Conservation (phyloP, 2,329 filamentous ascomycete species). For the Cladosporium sp. region DNA sequence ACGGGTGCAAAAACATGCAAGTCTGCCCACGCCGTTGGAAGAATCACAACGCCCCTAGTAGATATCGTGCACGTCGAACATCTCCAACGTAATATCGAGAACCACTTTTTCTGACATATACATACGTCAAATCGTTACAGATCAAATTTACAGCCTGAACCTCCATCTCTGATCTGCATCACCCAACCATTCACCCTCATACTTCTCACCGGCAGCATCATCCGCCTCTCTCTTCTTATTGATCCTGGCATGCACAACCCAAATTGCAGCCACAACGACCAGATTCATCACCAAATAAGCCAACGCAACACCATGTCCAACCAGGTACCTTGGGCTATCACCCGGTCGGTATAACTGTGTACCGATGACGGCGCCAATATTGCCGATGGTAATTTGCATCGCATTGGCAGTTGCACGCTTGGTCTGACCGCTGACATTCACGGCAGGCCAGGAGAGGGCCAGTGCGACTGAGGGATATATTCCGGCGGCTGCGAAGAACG, state of each 20-base stretch:
- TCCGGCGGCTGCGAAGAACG: conserved; percentile 47
- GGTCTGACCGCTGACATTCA: conserved; percentile 67
- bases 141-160: conserved; percentile 37
- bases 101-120: background rate
- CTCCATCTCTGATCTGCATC: conserved; percentile 63
- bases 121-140: background rate
- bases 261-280: conserved; percentile 50
- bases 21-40: no score
- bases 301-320: conserved; percentile 64
- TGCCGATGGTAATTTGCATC: conserved; percentile 69
- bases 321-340: conserved; percentile 58
- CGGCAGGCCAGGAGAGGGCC: conserved; percentile 65
- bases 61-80: no score
- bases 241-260: conserved; percentile 52
- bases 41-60: no score
- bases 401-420: conserved; percentile 66
- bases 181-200: conserved; percentile 54
- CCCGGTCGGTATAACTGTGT: conserved; percentile 64
- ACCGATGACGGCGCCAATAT: conserved; percentile 63
- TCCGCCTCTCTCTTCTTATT: conserved; percentile 51
- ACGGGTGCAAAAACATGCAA: no score
- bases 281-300: conserved; percentile 60
- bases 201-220: conserved; percentile 46
- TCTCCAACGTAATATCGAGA: background rate
- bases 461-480: conserved; percentile 64